These are phyloP conservation scores for Neckera pumila DNA, from an alignment of 225 moss, liverwort and hornwort genomes.

Conservation along the genomic window DNA sequence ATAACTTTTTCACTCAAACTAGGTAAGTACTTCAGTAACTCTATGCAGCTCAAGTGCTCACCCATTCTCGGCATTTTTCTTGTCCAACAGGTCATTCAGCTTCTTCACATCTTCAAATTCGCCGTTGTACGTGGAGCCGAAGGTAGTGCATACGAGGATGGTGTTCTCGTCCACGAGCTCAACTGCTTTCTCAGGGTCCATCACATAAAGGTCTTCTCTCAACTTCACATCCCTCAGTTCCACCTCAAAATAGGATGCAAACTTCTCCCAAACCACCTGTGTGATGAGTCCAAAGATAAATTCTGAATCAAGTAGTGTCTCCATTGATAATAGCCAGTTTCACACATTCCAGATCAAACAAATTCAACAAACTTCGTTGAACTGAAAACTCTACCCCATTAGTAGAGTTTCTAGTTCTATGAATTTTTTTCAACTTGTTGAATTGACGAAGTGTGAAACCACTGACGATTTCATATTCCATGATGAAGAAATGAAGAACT, in stretches of 20 bases:
- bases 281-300: background rate
- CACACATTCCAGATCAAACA: background rate
- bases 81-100: constrained; percentile 55
- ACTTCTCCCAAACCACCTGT: constrained; percentile 98
- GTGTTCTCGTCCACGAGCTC: constrained; percentile 89
- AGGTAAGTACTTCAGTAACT: background rate
- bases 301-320: background rate
- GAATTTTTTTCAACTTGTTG: background rate
- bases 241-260: constrained; percentile 84
- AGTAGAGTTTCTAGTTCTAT: background rate
- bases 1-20: background rate
- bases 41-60: background rate
- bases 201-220: constrained; percentile 39
- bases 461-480: background rate
- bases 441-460: background rate
- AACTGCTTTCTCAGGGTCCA: constrained; percentile 74
- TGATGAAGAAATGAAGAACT: background rate
- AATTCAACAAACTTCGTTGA: background rate
- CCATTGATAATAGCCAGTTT: too few species aligned
- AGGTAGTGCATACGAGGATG: constrained; percentile 72
- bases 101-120: constrained; percentile 83
- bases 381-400: background rate
- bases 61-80: constrained; percentile 61
- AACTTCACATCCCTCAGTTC: constrained; percentile 77
- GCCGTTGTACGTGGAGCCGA: constrained; percentile 90